These are phyloP conservation scores for Lasiodiplodia citricola DNA, from an alignment of 2,329 filamentous ascomycete genomes.

Conservation along the genomic window DNA sequence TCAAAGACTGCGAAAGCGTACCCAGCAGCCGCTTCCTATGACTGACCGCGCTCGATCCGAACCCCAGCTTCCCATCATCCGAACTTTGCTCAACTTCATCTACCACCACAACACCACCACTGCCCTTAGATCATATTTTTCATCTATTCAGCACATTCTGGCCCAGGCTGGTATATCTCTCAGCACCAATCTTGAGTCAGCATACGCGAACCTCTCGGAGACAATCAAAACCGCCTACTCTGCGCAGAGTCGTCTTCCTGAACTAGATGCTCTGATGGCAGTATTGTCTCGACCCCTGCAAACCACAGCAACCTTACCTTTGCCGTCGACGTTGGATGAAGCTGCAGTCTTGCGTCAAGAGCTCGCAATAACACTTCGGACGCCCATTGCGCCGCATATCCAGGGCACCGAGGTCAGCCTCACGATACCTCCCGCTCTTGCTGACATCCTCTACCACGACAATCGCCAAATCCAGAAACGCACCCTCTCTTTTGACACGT, in stretches of 20 bases:
- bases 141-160: slow-evolving; percentile 32
- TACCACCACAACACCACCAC: slow-evolving; percentile 53
- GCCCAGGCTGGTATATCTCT: slow-evolving; percentile 38
- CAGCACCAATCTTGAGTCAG: slow-evolving; percentile 32
- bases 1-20: slow-evolving; percentile 72
- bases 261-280: slow-evolving; percentile 29
- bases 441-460: slow-evolving; percentile 37
- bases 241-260: slow-evolving; percentile 28
- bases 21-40: slow-evolving; percentile 65
- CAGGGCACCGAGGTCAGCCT: slow-evolving; percentile 44
- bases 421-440: slow-evolving; percentile 38
- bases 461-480: slow-evolving; percentile 17
- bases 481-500: slow-evolving; percentile 13
- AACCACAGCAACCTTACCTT: slow-evolving; percentile 37
- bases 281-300: slow-evolving; percentile 37
- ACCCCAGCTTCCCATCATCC: slow-evolving; percentile 62
- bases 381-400: slow-evolving; percentile 39
- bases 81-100: slow-evolving; percentile 61
- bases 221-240: slow-evolving; percentile 31
- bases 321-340: slow-evolving; percentile 34
- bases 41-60: slow-evolving; percentile 55
- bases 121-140: slow-evolving; percentile 43
- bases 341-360: slow-evolving; percentile 31
- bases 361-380: slow-evolving; percentile 38
- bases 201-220: slow-evolving; percentile 12